Evolutionary conservation across 148 eudicot species (phyloP), one percentile per base, ranked within the genome.

Genomic region (Limonium bicolor): DNA sequence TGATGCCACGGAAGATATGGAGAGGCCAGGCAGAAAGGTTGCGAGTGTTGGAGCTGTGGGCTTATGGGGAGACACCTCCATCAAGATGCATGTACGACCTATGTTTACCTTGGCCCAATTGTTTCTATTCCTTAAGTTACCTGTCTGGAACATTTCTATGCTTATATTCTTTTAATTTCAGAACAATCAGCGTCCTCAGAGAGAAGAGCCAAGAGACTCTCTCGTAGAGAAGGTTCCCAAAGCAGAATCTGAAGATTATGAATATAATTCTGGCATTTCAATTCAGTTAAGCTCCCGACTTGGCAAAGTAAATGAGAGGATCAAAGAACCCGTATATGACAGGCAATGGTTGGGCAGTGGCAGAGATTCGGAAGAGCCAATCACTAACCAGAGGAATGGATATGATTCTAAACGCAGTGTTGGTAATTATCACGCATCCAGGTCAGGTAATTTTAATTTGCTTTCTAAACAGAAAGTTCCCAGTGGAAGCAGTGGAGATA

Each of bases 301-400:
- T 20, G 72, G 69, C 48, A 68, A 68, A 61, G 46, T 61, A 19
- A 47, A 38, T 41, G 80, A 63, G 46, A 66, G 55, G 52, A 34
- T 49, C 32, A 27, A 29, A 34, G 78, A 72, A 41, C 70, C 60
- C 50, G 59, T 55, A 20, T 54, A 41, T 27, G 62, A 59, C 44
- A 74, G 59, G 61, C 64, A 69, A 54, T 74, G 80, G 92, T 37
- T 65, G 60, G 77, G 61, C 54, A 47, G 73, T 60, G 65, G 58
- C 14, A 62, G 68, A 61, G 69, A 41, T 38, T 53, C 48, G 21
- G 72, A 62, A 10, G 93, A 74, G 51, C 51, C 60, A 11, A 36
- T 76, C 17, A 61, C 77, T 24, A 53, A 62, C 41, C 72, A 61
- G 61, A 78, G 73, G 67, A 84, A 73, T 60, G 74, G 75, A 34